Conservation (phyloP, 257 asterid species). For the Fraxinus americana region DNA sequence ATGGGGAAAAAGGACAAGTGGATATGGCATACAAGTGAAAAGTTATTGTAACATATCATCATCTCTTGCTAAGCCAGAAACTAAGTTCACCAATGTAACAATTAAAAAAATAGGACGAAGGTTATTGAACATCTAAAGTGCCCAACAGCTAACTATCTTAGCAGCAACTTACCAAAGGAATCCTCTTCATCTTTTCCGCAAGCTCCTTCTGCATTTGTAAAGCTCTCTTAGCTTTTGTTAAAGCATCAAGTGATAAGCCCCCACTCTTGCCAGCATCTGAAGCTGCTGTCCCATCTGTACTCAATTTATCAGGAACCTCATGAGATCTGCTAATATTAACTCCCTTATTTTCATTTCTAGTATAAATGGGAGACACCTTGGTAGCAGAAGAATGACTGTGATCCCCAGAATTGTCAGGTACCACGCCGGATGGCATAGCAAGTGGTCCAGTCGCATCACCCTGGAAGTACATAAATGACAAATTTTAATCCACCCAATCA, state of each 20-base stretch:
- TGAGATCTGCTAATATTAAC: conserved; percentile 95
- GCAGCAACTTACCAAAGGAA: conserved; percentile 59
- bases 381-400: conserved; percentile 57
- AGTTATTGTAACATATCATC: background rate
- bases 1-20: conserved; percentile 9
- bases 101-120: background rate
- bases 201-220: conserved; percentile 82
- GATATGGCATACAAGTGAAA: conserved; percentile 8
- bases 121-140: background rate
- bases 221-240: conserved; percentile 86
- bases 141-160: background rate
- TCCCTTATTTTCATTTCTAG: conserved; percentile 99
- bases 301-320: conserved; percentile 99
- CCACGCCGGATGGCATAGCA: conserved; percentile 41
- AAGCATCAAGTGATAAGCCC: conserved; percentile 78
- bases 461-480: conserved; percentile 43
- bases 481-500: conserved; percentile 14
- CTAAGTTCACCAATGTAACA: conserved; percentile 5
- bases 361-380: conserved; percentile 94
- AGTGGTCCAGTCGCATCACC: conserved; percentile 55
- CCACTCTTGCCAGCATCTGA: conserved; percentile 70
- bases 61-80: conserved; percentile 4
- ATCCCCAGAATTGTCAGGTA: conserved; percentile 41
- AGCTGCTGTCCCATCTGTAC: conserved; percentile 94
- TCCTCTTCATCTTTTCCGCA: conserved; percentile 75